These are phyloP conservation scores for Filobasidium uniguttulatum DNA, from an alignment of 1,284 basidiomycete species.

Conservation along the genomic window DNA sequence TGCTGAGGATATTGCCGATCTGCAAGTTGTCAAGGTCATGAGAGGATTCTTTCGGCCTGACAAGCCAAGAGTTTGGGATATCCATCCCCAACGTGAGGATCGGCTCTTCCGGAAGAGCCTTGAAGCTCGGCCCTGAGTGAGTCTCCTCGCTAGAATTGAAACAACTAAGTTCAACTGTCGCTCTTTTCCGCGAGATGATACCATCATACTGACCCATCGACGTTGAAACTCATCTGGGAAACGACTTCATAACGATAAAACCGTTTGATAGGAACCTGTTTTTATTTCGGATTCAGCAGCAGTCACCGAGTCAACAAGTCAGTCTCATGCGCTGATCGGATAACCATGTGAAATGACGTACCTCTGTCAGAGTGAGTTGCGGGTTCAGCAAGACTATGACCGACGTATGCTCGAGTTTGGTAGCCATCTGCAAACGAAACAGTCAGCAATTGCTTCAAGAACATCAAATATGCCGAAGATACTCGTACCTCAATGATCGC, in stretches of 20 bases:
- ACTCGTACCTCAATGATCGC: slow-evolving; percentile 53
- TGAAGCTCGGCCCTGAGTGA: slow-evolving; percentile 37
- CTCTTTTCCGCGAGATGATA: background rate
- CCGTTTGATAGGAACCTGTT: slow-evolving; percentile 76
- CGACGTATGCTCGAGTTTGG: slow-evolving; percentile 41
- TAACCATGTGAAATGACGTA: too few species aligned
- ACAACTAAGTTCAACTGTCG: background rate
- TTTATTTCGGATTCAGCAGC: background rate
- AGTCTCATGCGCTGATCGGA: background rate
- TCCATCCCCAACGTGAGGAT: slow-evolving; percentile 89
- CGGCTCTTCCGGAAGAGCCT: slow-evolving; percentile 45
- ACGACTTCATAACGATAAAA: slow-evolving; percentile 75
- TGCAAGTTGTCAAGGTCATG: slow-evolving; percentile 96
- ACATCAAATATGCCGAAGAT: background rate
- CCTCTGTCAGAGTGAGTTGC: slow-evolving; percentile 47
- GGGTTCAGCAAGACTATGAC: slow-evolving; percentile 68
- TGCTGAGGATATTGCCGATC: slow-evolving; percentile 45
- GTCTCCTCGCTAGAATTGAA: slow-evolving; percentile 21
- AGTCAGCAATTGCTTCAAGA: slow-evolving; percentile 8
- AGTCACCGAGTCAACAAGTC: background rate
- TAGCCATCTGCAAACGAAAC: slow-evolving; percentile 30
- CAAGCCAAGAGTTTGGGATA: slow-evolving; percentile 78
- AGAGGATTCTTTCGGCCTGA: slow-evolving; percentile 70
- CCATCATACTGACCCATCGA: slow-evolving; percentile 47
- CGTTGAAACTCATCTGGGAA: slow-evolving; percentile 51